Evolutionary conservation across 257 asterid genomes (phyloP).

Genomic region (Oldenlandia corymbosa): DNA sequence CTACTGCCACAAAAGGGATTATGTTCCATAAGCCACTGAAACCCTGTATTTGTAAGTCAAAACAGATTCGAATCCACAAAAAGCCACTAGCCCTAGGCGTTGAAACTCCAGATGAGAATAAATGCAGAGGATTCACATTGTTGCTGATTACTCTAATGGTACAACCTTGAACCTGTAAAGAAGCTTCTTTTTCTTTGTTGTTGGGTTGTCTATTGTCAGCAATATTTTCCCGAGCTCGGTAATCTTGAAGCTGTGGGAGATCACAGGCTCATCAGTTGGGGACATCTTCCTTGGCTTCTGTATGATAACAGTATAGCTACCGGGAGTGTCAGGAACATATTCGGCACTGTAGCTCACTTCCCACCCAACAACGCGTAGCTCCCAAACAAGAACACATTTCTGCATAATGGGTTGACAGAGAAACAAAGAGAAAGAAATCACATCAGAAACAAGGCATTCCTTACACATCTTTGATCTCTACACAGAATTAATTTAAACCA

Average conservation of each 20-base stretch:
- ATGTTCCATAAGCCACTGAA: background rate
- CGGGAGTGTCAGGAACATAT: conserved; percentile 48
- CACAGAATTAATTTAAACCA: background rate
- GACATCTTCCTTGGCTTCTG: conserved; percentile 67
- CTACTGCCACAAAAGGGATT: background rate
- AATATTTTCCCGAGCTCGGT: conserved; percentile 72
- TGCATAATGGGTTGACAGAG: too few species aligned
- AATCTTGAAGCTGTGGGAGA: conserved; percentile 51
- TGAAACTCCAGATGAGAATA: background rate
- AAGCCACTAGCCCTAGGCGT: background rate
- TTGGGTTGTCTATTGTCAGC: conserved; percentile 71
- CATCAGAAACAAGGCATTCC: background rate
- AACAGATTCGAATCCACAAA: background rate
- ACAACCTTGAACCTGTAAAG: conserved; percentile 71
- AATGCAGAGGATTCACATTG: background rate
- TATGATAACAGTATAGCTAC: conserved; percentile 59
- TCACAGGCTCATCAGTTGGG: conserved; percentile 56
- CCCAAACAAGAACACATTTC: conserved; percentile 83
- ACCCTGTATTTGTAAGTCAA: background rate
- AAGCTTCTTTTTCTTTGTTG: conserved; percentile 72
- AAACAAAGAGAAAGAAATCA: background rate
- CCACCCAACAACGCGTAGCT: conserved; percentile 92
- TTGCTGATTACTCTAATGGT: conserved; percentile 33
- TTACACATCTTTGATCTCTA: background rate
- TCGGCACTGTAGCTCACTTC: conserved; percentile 88